Evolutionary conservation across 2,329 filamentous ascomycete species (phyloP), one percentile per base, ranked within the genome.

Genomic region (Dothistroma septosporum): DNA sequence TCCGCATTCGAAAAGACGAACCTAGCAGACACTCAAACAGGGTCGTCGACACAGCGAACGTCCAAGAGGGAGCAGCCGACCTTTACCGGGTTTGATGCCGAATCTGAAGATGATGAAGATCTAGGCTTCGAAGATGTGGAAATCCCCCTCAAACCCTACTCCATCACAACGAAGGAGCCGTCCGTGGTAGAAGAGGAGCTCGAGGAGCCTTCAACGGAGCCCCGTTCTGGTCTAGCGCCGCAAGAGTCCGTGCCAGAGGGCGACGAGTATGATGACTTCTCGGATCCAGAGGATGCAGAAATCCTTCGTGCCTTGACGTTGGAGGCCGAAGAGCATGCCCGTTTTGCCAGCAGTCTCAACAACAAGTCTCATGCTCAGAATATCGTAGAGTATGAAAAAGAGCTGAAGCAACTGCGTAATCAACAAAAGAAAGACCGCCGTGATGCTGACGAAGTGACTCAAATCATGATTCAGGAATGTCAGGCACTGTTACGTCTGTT

Each of bases 371-470:
- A 85, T 19, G 78, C 80, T 4, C 85, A 92, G 67, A 91, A 88
- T 67, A 85, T 85, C 33, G 84, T 87, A 49, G 87, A 92, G 50
- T 97, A 96, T 72, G 93, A 99, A 68, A 83, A 83, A 61, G 93
- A 99, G 73, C 82, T 99, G 12, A 90, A 89, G 66, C 87, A 92
- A 55, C 82, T 99, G 3, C 90, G 94, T 31, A 88, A 79, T n/a
- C 94, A 99, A 73, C 94, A 99, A 72, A 96, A 95, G 76, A 96
- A 96, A 73, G 94, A 99, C 71, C 88, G 92, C 0, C 85, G 94
- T 70, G 94, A 99, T 73, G 93, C 95, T 0, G 95, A 99, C 70
- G 94, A 99, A 75, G 93, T 99, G 4, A 96, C 92, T 0, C 90
- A 96, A 66, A 88, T 93, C 66, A 99, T 99, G 94, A 87, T 97